Evolutionary conservation across 208 protist genomes (phyloP), one percentile per base, ranked within the genome.

Genomic region (Herpetomonas muscarum): DNA sequence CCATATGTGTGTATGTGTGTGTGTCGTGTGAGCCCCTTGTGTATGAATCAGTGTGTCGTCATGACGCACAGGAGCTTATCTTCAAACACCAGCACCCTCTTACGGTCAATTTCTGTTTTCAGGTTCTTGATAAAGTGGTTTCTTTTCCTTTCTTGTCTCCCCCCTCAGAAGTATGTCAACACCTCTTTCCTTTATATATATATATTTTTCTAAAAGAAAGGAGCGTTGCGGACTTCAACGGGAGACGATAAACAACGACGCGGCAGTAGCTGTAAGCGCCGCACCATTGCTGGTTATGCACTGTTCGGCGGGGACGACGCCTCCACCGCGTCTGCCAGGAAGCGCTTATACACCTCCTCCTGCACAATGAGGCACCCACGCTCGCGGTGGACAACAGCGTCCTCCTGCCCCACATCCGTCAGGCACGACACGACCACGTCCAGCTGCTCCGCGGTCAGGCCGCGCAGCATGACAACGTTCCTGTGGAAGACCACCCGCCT

Each of bases 401-500:
- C 78, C 2, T 58, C 57, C 66, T 87, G 77, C 0, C 85, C 90
- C 9, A 51, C 51, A 28, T 74, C 66, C 21, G 52, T 48, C 47
- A 96, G 55, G 32, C 62, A 77, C 32, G 63, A 53, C 28, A 59
- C 39, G 26, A 96, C 46, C 21, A 67, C 48, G 32, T 74, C 67
- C 32, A 73, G 64, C 65, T 92, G 86, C 56, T 72, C 65, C 1
- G 68, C 31, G 13, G 76, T 70, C 28, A 92, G 21, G 72, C 86
- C 86, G 15, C 70, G 67, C 24, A 96, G 79, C 31, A 96, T 62
- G 25, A 87, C 84, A 34, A 92, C 47, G 51, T 81, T 44, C 15
- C 74, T 71, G 34, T 77, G 48, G 66, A 96, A 91, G n/a, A 79
- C 61, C 19, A 93, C 73, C 28, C 90, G 81, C 29, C 76, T 74